These are phyloP conservation scores for Lactarius sp. DNA, from an alignment of 768 basidiomycete species.

Conservation along the genomic window DNA sequence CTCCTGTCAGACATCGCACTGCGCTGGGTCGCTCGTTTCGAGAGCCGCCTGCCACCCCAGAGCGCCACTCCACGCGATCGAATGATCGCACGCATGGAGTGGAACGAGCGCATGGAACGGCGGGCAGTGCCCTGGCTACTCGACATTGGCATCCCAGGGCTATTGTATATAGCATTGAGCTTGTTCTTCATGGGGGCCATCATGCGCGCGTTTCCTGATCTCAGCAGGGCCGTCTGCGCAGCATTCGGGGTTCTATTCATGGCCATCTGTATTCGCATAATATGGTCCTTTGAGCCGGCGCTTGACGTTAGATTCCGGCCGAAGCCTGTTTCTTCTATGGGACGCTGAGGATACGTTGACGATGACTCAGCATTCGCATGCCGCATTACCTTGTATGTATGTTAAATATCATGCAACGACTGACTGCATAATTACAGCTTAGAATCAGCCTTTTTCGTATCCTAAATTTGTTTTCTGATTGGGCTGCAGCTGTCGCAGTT, in stretches of 20 bases:
- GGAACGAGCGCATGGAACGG: constrained; percentile 16
- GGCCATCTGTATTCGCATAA: background rate
- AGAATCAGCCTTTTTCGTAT: background rate
- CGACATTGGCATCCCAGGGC: constrained; percentile 13
- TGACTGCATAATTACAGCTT: background rate
- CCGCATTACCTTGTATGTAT: background rate
- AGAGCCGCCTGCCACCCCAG: background rate
- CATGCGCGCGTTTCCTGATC: constrained; percentile 4
- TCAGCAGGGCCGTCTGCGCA: background rate
- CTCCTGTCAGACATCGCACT: constrained; percentile 15
- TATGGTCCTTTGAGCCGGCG: constrained; percentile 15
- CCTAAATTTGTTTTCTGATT: background rate
- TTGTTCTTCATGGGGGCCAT: constrained; percentile 4
- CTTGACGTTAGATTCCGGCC: constrained; percentile 11
- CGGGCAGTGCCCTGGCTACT: constrained; percentile 11
- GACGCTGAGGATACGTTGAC: background rate
- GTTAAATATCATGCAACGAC: background rate
- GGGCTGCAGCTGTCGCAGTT: background rate
- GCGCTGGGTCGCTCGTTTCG: constrained; percentile 15
- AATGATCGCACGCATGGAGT: constrained; percentile 19
- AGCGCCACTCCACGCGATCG: constrained; percentile 8
- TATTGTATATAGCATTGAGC: constrained; percentile 7
- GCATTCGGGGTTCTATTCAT: background rate
- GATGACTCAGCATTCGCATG: background rate
- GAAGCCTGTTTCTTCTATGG: constrained; percentile 3